Base-by-base conservation (phyloP, 257 asterid species). In the Solanum habrochaites region DNA sequence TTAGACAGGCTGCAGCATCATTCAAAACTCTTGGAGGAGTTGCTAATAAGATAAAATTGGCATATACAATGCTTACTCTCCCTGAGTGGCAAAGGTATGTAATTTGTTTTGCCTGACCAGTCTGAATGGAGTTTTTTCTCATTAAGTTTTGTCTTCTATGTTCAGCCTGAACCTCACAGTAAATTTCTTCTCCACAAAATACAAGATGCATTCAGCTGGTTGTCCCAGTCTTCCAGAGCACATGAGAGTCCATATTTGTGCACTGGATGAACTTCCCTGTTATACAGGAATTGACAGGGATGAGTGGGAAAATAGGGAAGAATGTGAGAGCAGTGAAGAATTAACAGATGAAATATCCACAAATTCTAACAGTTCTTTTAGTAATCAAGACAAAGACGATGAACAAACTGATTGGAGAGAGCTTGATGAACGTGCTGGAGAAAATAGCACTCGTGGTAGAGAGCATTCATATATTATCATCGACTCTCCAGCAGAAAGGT, bases 171-270 rank as follows among this genome's bases (percentile, higher is more conserved):
- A 93, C 89, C 93, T 97, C 66, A 93, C 94, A 0, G 94, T 97
- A 89, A 96, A 97, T 87, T 91, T 94, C 89, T 95, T 97, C 90
- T 96, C 99, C 18, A 97, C 99, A 16, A 97, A 97, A 84, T 97
- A 97, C 93, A 92, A 90, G 87, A 89, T 58, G 52, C 86, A 91
- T 58, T 88, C 92, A 42, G 90, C 92, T 27, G 87, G 93, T 83
- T 94, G 98, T 75, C 98, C 98, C 11, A 82, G 87, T 70, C 89
- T 96, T 91, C 95, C 96, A 42, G 69, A 71, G 87, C 93, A 91
- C 77, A 93, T 89, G 92, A 88, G 88, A 88, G 88, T 87, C 78
- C 91, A 84, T 86, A 88, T 96, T 86, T 84, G 93, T 89, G 87
- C 93, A 45, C 92, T 97, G 97, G 97, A 97, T 64, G 99, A 95